Percentiles rank a stretch among this genome's conserved stretches.
phyloP scores from a whole-genome alignment of 2,329 filamentous ascomycete species.

The Huntiella abstrusa region DNA sequence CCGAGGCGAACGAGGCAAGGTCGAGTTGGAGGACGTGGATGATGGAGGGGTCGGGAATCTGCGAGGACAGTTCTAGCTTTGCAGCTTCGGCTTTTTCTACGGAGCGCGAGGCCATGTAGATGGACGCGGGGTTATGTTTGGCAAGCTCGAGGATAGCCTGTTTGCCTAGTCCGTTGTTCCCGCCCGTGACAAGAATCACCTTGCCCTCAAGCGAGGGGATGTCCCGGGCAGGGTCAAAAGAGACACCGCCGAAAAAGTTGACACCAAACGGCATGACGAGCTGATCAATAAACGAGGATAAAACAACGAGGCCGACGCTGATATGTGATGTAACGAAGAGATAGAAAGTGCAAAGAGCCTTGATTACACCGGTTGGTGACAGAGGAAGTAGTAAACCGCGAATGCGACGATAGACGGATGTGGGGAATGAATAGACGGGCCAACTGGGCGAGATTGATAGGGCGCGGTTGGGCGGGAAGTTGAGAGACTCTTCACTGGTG shows the following conservation, averaged over 20 bases:
- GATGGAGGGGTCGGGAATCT: conserved; percentile 8
- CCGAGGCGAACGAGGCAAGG: conserved; percentile 20
- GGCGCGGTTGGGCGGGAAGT: background rate
- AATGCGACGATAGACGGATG: background rate
- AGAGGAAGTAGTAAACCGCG: background rate
- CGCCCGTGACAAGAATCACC: conserved; percentile 26
- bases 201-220: conserved; percentile 27
- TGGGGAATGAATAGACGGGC: background rate
- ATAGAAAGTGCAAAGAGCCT: background rate
- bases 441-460: background rate
- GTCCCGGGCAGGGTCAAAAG: conserved; percentile 22
- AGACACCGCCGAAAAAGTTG: conserved; percentile 10
- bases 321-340: background rate
- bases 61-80: conserved; percentile 7
- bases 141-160: conserved; percentile 22
- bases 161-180: conserved; percentile 23
- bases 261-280: conserved; percentile 10
- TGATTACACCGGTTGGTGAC: background rate
- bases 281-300: conserved; percentile 4
- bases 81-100: conserved; percentile 19
- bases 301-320: background rate
- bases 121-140: conserved; percentile 20
- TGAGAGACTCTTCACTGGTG: background rate
- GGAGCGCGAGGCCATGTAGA: conserved; percentile 29
- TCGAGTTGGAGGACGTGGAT: conserved; percentile 19